These are phyloP conservation scores for Trichoderma sp. DNA, from an alignment of 2,329 filamentous ascomycete species.

Conservation along the genomic window DNA sequence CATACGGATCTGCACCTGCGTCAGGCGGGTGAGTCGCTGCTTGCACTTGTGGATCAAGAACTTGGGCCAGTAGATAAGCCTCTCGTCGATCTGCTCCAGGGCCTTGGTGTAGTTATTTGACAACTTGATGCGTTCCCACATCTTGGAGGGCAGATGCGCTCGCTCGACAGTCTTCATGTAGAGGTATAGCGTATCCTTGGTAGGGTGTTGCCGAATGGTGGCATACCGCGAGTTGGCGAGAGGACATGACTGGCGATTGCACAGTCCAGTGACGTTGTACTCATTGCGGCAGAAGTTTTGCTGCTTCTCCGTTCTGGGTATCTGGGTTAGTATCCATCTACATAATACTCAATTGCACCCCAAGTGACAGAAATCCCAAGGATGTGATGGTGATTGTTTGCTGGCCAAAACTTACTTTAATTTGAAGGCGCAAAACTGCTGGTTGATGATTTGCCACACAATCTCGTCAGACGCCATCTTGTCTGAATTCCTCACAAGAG, in stretches of 20 bases:
- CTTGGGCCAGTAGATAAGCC: constrained; percentile 90
- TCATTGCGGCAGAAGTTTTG: constrained; percentile 96
- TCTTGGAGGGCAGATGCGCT: constrained; percentile 79
- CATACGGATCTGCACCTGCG: constrained; percentile 82
- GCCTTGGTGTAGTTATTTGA: constrained; percentile 89
- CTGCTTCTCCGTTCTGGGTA: constrained; percentile 68
- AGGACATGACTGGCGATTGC: constrained; percentile 84
- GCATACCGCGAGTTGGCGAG: constrained; percentile 91
- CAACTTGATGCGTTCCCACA: constrained; percentile 92
- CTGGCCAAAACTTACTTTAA: constrained; percentile 62
- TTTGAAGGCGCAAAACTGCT: constrained; percentile 93
- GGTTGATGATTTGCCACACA: constrained; percentile 94
- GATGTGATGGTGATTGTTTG: background rate
- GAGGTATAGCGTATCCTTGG: constrained; percentile 79
- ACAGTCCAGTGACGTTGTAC: constrained; percentile 80
- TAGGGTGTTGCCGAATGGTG: constrained; percentile 81
- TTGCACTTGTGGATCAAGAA: constrained; percentile 94
- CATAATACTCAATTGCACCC: background rate
- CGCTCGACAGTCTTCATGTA: constrained; percentile 97
- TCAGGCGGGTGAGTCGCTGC: constrained; percentile 86
- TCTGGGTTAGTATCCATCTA: background rate
- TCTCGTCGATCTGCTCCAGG: constrained; percentile 79
- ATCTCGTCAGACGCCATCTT: constrained; percentile 91
- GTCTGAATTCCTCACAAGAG: constrained; percentile 6
- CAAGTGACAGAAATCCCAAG: background rate